Evolutionary conservation across 1,139 yeast genomes (phyloP).

Genomic region (Diutina sp.): DNA sequence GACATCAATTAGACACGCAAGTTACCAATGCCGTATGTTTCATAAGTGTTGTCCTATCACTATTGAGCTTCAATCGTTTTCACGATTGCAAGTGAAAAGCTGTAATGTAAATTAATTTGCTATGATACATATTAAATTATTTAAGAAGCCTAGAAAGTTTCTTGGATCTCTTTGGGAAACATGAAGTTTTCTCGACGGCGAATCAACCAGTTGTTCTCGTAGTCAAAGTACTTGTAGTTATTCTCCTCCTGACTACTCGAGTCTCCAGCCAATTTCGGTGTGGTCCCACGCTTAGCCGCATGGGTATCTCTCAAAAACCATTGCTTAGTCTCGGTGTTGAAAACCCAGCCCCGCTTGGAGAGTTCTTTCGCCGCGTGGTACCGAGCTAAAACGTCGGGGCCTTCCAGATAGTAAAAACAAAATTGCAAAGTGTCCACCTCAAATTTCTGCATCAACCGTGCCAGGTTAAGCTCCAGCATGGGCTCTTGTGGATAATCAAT

Average conservation of each 20-base stretch:
- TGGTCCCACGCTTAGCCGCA: conserved; percentile 6
- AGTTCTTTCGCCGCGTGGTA: conserved; percentile 79
- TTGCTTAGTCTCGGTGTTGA: conserved; percentile 60
- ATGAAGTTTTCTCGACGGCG: conserved; percentile 64
- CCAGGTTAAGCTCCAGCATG: conserved; percentile 40
- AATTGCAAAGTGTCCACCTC: conserved; percentile 85
- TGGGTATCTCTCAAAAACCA: conserved; percentile 56
- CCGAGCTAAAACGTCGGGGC: conserved; percentile 33
- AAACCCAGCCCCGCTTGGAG: conserved; percentile 76
- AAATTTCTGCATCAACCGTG: conserved; percentile 50
- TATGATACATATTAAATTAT: background rate
- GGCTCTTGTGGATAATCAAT: conserved; percentile 91
- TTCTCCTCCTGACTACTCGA: background rate
- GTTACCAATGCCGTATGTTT: too few species aligned
- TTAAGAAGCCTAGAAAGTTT: conserved; percentile 6
- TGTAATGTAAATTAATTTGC: background rate
- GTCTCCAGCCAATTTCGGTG: background rate
- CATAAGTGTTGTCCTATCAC: too few species aligned
- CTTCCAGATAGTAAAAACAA: conserved; percentile 69
- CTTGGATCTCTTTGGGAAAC: conserved; percentile 14
- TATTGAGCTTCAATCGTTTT: too few species aligned
- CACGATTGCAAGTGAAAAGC: too few species aligned
- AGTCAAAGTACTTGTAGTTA: conserved; percentile 78
- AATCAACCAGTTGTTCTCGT: conserved; percentile 80
- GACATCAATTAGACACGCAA: too few species aligned